Evolutionary conservation across 2,329 filamentous ascomycete genomes (phyloP).

Genomic region (Curvularia lunata): DNA sequence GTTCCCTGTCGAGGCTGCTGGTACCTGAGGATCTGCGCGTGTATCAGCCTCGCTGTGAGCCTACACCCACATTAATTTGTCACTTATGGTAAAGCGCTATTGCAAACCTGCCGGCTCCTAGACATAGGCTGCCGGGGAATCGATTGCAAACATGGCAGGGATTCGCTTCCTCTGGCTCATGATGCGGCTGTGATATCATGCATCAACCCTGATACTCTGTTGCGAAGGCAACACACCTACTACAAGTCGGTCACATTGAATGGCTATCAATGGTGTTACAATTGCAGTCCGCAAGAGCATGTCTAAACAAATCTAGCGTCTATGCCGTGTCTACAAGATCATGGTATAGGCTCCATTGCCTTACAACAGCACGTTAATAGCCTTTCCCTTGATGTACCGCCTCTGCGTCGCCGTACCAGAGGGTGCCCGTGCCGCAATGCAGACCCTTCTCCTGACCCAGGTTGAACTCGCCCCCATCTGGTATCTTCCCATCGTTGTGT

Average conservation of each 20-base stretch:
- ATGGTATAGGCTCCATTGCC: background rate
- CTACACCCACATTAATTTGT: background rate
- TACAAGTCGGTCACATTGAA: background rate
- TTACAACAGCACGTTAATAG: conserved; percentile 42
- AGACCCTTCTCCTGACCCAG: conserved; percentile 86
- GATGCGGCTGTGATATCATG: background rate
- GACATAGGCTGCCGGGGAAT: background rate
- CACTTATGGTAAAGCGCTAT: background rate
- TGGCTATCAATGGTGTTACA: background rate
- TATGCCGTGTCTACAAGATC: background rate
- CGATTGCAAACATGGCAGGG: background rate
- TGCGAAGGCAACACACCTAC: background rate
- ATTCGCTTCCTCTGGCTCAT: background rate
- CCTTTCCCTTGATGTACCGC: conserved; percentile 64
- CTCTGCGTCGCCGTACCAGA: conserved; percentile 80
- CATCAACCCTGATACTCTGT: background rate
- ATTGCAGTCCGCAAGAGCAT: background rate
- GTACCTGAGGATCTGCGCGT: background rate
- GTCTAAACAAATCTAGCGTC: background rate
- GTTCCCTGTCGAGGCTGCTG: background rate
- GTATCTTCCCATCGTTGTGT: conserved; percentile 48
- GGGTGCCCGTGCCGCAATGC: conserved; percentile 72
- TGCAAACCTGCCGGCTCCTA: background rate
- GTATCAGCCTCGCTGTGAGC: conserved; percentile 6
- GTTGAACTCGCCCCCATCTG: conserved; percentile 73